Base-by-base conservation (phyloP, 1,284 basidiomycete species). In the Sporisorium reilianum region DNA sequence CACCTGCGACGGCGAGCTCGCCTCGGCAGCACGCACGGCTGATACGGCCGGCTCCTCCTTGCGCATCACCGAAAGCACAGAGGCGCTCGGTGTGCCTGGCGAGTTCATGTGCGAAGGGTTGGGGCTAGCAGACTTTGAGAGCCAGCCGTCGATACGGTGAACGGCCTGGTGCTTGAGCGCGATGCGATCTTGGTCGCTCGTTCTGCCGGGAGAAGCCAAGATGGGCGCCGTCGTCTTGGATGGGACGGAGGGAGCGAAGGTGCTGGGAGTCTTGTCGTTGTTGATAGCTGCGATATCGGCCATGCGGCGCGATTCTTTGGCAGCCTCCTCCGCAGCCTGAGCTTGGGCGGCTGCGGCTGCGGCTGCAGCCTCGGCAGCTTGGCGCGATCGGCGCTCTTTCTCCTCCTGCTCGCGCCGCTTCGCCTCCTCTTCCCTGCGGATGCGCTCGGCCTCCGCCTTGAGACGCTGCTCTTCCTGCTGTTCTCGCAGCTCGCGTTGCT, bases 141-240 rank as follows among this genome's bases (percentile, higher is more conserved):
- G 75, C 79, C 79, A 80, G 44, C 76, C 79, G 16, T 57, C 69
- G 32, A 80, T 68, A 16, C 78, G 78, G 28, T 61, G 40, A 16
- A 79, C 77, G 8, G 78, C 78, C 32, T 77, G 61, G 36, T 66
- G 60, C 32, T 75, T 66, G 14, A 80, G 71, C 45, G 58, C 56
- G 11, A 72, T 30, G 5, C 70, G 70, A 22, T 73, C 74, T 18
- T 55, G 62, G 28, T 55, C 66, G 50, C 53, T 66, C 16, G 63
- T 69, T 30, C 26, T 46, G 63, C 62, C 42, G 5, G 66, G 68
- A 14, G 54, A 28, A 44, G 57, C 49, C 28, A 64, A 61, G 14
- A 34, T 40, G 0, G 57, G 57, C 22, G 46, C 50, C 9, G 55
- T 58, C 23, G 59, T 65, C 51, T 71, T 71, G 40, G 68, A 71